These are phyloP conservation scores for Sutorius australiensis DNA, from an alignment of 768 basidiomycete species.

Conservation along the genomic window DNA sequence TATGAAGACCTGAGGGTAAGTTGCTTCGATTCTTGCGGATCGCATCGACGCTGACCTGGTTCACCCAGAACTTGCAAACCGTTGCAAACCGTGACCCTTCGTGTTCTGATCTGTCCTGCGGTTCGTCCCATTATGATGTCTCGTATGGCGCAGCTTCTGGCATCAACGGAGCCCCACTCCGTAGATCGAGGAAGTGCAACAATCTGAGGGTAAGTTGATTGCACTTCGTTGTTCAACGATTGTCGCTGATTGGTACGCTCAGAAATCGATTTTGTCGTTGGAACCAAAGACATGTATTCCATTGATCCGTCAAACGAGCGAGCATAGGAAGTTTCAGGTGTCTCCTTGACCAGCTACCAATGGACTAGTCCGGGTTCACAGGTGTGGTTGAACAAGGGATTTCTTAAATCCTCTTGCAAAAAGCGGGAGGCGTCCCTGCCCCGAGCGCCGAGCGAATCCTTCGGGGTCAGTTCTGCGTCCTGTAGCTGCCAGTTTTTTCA, in stretches of 20 bases:
- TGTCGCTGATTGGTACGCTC: neutral
- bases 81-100: neutral
- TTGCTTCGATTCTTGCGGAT: neutral
- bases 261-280: constrained; percentile 6
- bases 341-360: neutral
- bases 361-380: neutral
- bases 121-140: neutral
- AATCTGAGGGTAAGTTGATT: neutral
- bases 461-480: neutral
- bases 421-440: neutral
- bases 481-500: constrained; percentile 1
- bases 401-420: neutral
- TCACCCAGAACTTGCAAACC: neutral
- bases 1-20: constrained; percentile 20
- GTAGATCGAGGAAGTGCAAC: neutral
- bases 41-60: neutral
- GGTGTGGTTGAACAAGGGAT: constrained; percentile 2
- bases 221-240: neutral
- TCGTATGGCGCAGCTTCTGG: neutral
- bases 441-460: neutral
- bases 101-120: neutral
- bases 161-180: neutral
- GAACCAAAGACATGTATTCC: neutral
- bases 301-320: neutral
- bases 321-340: constrained; percentile 4